A percentile compares a stretch with the other conserved stretches of the same genome.
Conservation (phyloP, 208 protist species). For the Entamoeba dispar region DNA sequence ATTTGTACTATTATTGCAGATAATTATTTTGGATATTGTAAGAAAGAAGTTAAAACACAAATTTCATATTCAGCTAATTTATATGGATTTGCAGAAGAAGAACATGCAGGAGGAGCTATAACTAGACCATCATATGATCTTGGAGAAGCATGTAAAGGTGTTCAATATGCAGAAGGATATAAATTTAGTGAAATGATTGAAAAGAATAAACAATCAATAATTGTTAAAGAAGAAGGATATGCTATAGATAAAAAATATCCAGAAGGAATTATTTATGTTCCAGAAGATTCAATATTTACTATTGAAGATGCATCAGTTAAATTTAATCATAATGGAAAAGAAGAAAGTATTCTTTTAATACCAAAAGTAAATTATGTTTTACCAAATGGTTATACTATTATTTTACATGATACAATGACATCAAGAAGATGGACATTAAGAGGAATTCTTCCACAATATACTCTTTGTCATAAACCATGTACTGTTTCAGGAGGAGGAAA, state of each 20-base stretch:
- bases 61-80: conserved; percentile 33
- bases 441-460: conserved; percentile 11
- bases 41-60: conserved; percentile 38
- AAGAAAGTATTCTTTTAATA: conserved; percentile 10
- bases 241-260: conserved; percentile 18
- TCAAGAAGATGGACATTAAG: conserved; percentile 15
- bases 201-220: background rate
- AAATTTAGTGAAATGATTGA: background rate
- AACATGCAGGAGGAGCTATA: conserved; percentile 31
- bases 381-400: conserved; percentile 29
- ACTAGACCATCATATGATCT: conserved; percentile 15
- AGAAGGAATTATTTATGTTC: conserved; percentile 24
- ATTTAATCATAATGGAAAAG: conserved; percentile 1
- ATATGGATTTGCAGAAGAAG: conserved; percentile 27
- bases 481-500: conserved; percentile 36
- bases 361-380: conserved; percentile 25
- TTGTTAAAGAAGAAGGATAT: conserved; percentile 19
- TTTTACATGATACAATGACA: conserved; percentile 11
- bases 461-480: conserved; percentile 20
- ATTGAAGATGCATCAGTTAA: conserved; percentile 9
- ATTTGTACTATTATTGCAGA: conserved; percentile 34
- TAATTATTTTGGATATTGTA: conserved; percentile 39
- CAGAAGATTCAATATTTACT: conserved; percentile 18
- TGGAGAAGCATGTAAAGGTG: conserved; percentile 2
- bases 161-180: background rate